A percentile compares a stretch with the other conserved stretches of the same genome.
phyloP scores from a whole-genome alignment of 2,329 filamentous ascomycete genomes.

The Fusarium globosum region DNA sequence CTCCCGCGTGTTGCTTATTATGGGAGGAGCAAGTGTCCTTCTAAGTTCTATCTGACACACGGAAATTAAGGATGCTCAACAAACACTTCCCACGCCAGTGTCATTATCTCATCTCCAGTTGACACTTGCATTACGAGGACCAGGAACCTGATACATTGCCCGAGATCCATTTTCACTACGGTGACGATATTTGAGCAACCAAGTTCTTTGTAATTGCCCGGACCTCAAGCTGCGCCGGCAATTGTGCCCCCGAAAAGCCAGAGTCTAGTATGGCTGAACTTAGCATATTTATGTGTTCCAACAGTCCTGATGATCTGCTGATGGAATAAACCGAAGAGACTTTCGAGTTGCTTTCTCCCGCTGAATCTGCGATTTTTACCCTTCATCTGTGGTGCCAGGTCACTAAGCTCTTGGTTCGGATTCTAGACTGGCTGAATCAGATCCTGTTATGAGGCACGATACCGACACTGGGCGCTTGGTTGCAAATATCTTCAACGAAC shows the following conservation, averaged over 20 bases:
- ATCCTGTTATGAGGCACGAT: not conserved
- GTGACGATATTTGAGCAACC: not conserved
- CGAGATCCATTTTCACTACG: not conserved
- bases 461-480: not conserved
- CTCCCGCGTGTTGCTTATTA: not conserved
- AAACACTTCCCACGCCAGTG: not conserved
- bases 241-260: not conserved
- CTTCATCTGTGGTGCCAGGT: not conserved
- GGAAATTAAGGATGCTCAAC: not conserved
- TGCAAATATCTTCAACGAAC: not conserved
- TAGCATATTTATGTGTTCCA: not conserved
- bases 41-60: not conserved
- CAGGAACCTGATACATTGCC: not conserved
- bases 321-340: not conserved
- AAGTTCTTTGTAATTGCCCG: not conserved
- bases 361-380: not conserved
- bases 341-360: not conserved
- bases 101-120: not conserved
- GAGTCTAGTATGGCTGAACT: not conserved
- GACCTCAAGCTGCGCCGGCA: conserved; percentile 2
- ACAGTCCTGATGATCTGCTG: not conserved
- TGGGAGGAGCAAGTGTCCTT: not conserved
- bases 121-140: no score
- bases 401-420: not conserved
- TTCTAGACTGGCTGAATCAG: not conserved